These are phyloP conservation scores for Colletotrichum tropicicola DNA, from an alignment of 2,329 filamentous ascomycete genomes.

Conservation along the genomic window DNA sequence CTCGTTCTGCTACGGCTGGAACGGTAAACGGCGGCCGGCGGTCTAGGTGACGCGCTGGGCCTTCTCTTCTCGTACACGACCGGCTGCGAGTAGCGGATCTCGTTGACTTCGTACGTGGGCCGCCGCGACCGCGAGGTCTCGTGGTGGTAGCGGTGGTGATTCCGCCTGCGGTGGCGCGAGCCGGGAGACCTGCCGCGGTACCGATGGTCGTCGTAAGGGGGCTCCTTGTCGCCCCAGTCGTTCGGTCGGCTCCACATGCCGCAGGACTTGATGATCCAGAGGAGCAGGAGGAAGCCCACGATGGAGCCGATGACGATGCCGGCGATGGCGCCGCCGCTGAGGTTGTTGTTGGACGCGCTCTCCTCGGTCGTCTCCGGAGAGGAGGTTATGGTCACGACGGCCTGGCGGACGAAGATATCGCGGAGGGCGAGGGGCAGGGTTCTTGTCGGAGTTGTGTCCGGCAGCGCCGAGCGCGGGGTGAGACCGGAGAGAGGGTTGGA, in stretches of 20 bases:
- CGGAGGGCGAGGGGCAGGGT: slow-evolving; percentile 3
- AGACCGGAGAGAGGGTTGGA: not conserved
- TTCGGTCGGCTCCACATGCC: slow-evolving; percentile 20
- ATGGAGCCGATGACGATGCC: slow-evolving; percentile 61
- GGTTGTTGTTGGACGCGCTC: slow-evolving; percentile 33
- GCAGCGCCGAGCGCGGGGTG: not conserved
- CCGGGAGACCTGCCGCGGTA: slow-evolving; percentile 21
- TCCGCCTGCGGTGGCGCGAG: slow-evolving; percentile 8
- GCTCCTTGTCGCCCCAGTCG: slow-evolving; percentile 13
- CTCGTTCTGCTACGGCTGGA: slow-evolving; percentile 23
- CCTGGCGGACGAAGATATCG: slow-evolving; percentile 21
- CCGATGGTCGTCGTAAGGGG: not conserved
- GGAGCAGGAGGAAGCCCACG: slow-evolving; percentile 52
- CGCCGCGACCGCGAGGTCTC: slow-evolving; percentile 20
- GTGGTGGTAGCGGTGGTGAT: slow-evolving; percentile 21
- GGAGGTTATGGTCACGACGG: slow-evolving; percentile 42
- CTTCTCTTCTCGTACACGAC: slow-evolving; percentile 24
- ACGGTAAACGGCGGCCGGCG: slow-evolving; percentile 14
- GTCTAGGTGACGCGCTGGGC: slow-evolving; percentile 10
- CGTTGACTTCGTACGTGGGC: slow-evolving; percentile 22
- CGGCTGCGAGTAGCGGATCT: slow-evolving; percentile 27
- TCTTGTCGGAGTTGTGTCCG: slow-evolving; percentile 5
- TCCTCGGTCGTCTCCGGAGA: slow-evolving; percentile 31
- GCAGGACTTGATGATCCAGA: slow-evolving; percentile 58
- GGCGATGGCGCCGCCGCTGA: slow-evolving; percentile 59